These are phyloP conservation scores for Diaporthe capsici DNA, from an alignment of 2,329 filamentous ascomycete species.

Conservation along the genomic window DNA sequence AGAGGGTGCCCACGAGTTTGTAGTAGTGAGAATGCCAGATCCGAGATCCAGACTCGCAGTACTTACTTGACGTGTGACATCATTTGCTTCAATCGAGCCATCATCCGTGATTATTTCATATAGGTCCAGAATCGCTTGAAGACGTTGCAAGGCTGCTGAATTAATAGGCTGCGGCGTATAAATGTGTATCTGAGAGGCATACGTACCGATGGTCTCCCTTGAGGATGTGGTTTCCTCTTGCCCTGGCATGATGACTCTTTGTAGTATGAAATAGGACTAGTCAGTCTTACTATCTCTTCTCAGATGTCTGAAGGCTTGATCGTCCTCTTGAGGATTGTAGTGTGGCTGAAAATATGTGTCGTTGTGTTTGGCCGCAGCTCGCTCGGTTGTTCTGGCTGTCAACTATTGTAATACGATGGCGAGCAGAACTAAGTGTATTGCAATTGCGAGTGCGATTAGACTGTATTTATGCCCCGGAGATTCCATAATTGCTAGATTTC, in stretches of 20 bases:
- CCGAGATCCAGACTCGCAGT: neutral
- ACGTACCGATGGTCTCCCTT: neutral
- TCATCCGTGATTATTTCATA: too few species aligned
- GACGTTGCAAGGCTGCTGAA: neutral
- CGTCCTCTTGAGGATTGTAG: neutral
- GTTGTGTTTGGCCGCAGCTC: neutral
- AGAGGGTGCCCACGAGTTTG: too few species aligned
- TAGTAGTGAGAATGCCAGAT: neutral
- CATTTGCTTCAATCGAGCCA: neutral
- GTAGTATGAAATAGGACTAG: neutral
- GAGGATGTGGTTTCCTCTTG: neutral
- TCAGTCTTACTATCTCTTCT: rapidly evolving
- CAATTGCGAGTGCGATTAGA: too few species aligned
- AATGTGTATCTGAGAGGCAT: neutral
- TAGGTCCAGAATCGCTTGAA: neutral
- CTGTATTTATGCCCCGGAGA: neutral
- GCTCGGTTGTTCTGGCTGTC: neutral
- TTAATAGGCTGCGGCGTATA: neutral
- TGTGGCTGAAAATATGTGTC: neutral
- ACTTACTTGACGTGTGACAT: too few species aligned
- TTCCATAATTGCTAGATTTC: neutral
- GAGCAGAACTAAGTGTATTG: too few species aligned
- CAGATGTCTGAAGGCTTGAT: too few species aligned
- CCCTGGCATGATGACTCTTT: neutral
- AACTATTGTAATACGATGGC: neutral